These are phyloP conservation scores for Cyclospora cayetanensis DNA, from an alignment of 169 alveolate genomes.

Conservation along the genomic window DNA sequence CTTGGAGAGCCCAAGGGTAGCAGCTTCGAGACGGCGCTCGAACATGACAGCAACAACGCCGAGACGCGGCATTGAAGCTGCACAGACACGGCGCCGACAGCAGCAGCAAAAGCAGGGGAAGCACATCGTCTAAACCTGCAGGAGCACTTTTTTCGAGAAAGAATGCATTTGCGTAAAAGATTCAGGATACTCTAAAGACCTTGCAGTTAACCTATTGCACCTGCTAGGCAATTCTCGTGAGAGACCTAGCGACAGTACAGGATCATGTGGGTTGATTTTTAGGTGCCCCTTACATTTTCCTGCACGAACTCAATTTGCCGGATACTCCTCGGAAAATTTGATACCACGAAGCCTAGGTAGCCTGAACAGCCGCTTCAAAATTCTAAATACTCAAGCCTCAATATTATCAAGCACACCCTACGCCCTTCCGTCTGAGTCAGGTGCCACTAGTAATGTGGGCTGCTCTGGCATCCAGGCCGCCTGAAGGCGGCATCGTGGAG, in stretches of 20 bases:
- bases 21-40: neutral
- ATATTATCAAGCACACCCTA: no score
- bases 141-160: no score
- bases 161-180: no score
- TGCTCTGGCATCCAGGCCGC: no score
- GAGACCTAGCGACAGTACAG: no score
- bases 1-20: slow-evolving; percentile 10
- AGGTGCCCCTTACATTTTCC: slow-evolving; percentile 12
- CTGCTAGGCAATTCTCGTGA: no score
- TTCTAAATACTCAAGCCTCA: neutral
- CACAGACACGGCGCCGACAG: neutral
- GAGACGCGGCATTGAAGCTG: slow-evolving; percentile 53
- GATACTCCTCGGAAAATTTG: slow-evolving; percentile 43
- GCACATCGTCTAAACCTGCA: neutral
- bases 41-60: neutral
- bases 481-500: no score
- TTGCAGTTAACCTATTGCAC: no score
- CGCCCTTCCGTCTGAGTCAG: no score
- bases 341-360: slow-evolving; percentile 25
- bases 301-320: slow-evolving; percentile 20
- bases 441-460: no score
- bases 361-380: neutral
- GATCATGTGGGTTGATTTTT: no score
- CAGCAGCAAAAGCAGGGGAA: neutral
- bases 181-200: no score